A percentile compares a stretch with the other conserved stretches of the same genome.
These are phyloP conservation scores for Bretziella fagacearum DNA, from an alignment of 2,329 filamentous ascomycete species.

Conservation along the genomic window DNA sequence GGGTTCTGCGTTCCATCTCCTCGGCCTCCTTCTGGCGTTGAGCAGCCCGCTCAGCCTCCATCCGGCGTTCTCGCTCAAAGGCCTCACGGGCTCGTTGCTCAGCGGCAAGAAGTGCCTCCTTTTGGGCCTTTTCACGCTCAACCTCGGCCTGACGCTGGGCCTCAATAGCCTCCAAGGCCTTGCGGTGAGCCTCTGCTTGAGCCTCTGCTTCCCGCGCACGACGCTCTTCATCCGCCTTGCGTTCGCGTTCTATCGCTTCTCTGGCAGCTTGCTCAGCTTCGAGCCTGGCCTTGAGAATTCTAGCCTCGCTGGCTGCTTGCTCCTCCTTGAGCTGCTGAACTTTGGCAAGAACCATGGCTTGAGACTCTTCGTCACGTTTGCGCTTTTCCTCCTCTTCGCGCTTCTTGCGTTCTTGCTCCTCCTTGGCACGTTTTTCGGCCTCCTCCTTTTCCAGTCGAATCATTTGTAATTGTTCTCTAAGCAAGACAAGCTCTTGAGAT, in stretches of 20 bases:
- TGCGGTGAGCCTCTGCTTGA: slow-evolving; percentile 23
- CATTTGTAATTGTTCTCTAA: slow-evolving; percentile 35
- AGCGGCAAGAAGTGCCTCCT: slow-evolving; percentile 26
- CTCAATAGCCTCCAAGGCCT: slow-evolving; percentile 28
- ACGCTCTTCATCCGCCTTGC: slow-evolving; percentile 29
- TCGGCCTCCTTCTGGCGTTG: slow-evolving; percentile 21
- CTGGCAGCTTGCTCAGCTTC: slow-evolving; percentile 30
- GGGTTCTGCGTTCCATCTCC: slow-evolving; percentile 25
- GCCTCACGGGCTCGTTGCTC: slow-evolving; percentile 26
- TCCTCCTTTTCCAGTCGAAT: slow-evolving; percentile 20
- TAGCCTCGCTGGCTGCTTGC: slow-evolving; percentile 19
- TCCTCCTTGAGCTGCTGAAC: slow-evolving; percentile 29
- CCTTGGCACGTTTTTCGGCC: neutral
- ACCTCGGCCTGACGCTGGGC: slow-evolving; percentile 29
- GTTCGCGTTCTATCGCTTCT: slow-evolving; percentile 29
- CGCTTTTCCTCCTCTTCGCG: slow-evolving; percentile 5
- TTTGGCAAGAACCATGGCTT: neutral
- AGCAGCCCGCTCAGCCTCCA: slow-evolving; percentile 25
- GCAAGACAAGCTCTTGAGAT: slow-evolving; percentile 35
- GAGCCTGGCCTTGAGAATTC: slow-evolving; percentile 28
- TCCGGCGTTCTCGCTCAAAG: slow-evolving; percentile 27
- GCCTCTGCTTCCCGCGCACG: slow-evolving; percentile 18
- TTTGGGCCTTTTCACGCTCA: slow-evolving; percentile 25
- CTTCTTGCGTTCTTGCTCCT: neutral
- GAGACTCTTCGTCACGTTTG: slow-evolving; percentile 19